Evolutionary conservation across 345 rosid species (phyloP).

Genomic region (Eucalyptus camaldulensis): DNA sequence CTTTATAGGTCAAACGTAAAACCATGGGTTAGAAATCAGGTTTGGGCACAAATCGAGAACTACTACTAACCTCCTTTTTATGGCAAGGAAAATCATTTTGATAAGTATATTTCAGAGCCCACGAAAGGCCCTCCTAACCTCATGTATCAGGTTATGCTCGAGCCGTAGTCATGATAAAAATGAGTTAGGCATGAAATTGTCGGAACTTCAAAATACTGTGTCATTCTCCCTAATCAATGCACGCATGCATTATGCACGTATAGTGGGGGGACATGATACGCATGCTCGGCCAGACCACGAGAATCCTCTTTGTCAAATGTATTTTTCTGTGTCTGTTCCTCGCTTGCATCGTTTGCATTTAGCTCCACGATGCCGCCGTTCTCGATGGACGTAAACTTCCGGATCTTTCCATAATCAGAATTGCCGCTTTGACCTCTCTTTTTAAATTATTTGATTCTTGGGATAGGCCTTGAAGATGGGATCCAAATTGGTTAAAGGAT

Average conservation of each 20-base stretch:
- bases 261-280: neutral
- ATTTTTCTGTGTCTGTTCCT: neutral
- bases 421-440: neutral
- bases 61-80: neutral
- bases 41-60: neutral
- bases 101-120: neutral
- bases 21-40: neutral
- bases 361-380: neutral
- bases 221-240: neutral
- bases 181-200: neutral
- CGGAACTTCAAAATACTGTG: neutral
- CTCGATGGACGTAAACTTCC: neutral
- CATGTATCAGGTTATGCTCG: neutral
- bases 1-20: neutral
- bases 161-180: neutral
- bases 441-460: neutral
- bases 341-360: neutral
- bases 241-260: neutral
- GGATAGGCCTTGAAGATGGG: neutral
- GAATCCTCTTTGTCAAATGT: neutral
- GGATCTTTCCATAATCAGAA: neutral
- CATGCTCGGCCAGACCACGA: neutral
- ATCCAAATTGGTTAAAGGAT: neutral
- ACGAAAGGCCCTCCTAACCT: neutral
- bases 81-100: neutral